Percentiles rank a stretch among this genome's conserved stretches.
These are phyloP conservation scores for Vitis hybrid DNA, from an alignment of 177 flowering plant genomes.

Conservation along the genomic window DNA sequence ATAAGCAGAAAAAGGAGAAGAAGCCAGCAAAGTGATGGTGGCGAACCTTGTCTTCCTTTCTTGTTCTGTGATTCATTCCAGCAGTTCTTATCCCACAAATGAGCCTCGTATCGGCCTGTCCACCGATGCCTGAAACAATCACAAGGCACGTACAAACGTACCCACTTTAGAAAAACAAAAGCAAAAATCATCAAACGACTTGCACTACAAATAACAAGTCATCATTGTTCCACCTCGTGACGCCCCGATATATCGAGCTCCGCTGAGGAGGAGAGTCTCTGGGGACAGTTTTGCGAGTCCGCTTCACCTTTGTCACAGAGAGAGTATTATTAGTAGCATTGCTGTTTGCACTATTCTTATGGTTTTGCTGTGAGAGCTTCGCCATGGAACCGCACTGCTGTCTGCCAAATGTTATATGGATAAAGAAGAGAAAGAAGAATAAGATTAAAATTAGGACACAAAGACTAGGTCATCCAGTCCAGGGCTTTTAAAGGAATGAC, in stretches of 20 bases:
- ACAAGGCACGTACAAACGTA: background rate
- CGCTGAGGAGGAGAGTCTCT: slow-evolving; percentile 77
- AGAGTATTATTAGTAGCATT: background rate
- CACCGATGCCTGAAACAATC: slow-evolving; percentile 41
- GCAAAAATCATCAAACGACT: background rate
- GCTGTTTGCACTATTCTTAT: slow-evolving; percentile 13
- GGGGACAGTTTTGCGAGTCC: slow-evolving; percentile 62
- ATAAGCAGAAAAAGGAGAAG: background rate
- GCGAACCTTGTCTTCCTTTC: slow-evolving; percentile 50
- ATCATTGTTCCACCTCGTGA: slow-evolving; percentile 54
- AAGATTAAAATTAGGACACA: background rate
- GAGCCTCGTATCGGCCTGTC: slow-evolving; percentile 57
- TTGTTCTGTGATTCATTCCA: slow-evolving; percentile 53
- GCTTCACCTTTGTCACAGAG: slow-evolving; percentile 32
- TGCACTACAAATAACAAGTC: background rate
- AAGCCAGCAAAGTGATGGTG: background rate
- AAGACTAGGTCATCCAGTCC: slow-evolving; percentile 26
- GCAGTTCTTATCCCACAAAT: slow-evolving; percentile 54
- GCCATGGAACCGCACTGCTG: slow-evolving; percentile 26
- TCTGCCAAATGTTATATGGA: background rate
- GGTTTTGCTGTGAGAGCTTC: slow-evolving; percentile 31
- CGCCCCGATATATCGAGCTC: slow-evolving; percentile 74
- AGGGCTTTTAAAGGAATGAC: slow-evolving; percentile 16
- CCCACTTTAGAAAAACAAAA: background rate
- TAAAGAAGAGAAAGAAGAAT: too few relatives aligned